These are phyloP conservation scores for Syncephalastrum sp. DNA, from an alignment of 371 early-diverging fungal genomes.

Conservation along the genomic window DNA sequence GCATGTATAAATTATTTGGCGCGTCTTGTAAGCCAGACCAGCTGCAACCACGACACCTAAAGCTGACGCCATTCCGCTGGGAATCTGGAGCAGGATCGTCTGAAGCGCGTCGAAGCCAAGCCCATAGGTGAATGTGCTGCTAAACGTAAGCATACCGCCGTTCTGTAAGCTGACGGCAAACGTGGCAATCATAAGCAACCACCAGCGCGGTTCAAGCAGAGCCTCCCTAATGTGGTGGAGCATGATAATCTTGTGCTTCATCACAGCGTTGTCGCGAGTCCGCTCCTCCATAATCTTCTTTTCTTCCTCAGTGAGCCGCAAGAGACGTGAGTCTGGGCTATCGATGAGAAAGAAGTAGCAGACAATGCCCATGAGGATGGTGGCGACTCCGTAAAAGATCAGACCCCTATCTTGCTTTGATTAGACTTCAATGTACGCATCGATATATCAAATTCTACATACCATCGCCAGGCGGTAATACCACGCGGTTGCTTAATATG, in stretches of 20 bases:
- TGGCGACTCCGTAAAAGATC: conserved; percentile 28
- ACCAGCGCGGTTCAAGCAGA: conserved; percentile 24
- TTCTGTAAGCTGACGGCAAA: conserved; percentile 30
- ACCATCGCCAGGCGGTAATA: conserved; percentile 13
- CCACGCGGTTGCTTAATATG: conserved; percentile 13
- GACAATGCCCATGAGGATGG: conserved; percentile 18
- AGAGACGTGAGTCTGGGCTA: conserved; percentile 21
- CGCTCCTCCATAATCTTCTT: conserved; percentile 30
- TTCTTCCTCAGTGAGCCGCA: conserved; percentile 26
- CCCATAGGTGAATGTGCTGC: conserved; percentile 23
- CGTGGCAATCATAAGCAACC: conserved; percentile 23
- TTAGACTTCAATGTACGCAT: neutral
- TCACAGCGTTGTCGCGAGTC: conserved; percentile 29
- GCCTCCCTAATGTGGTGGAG: conserved; percentile 31
- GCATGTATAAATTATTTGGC: conserved; percentile 9
- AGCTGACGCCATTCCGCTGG: conserved; percentile 13
- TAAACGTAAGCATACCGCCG: conserved; percentile 33
- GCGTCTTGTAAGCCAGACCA: conserved; percentile 5
- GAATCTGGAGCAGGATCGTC: conserved; percentile 21
- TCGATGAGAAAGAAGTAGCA: conserved; percentile 31
- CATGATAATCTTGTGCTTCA: conserved; percentile 22
- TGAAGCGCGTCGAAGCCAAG: conserved; percentile 28
- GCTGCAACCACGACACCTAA: conserved; percentile 12
- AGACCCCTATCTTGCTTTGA: conserved; percentile 19
- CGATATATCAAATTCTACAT: neutral